Evolutionary conservation across 2,329 filamentous ascomycete genomes (phyloP), one percentile per base, ranked within the genome.

Genomic region (Venturia aucupariae): DNA sequence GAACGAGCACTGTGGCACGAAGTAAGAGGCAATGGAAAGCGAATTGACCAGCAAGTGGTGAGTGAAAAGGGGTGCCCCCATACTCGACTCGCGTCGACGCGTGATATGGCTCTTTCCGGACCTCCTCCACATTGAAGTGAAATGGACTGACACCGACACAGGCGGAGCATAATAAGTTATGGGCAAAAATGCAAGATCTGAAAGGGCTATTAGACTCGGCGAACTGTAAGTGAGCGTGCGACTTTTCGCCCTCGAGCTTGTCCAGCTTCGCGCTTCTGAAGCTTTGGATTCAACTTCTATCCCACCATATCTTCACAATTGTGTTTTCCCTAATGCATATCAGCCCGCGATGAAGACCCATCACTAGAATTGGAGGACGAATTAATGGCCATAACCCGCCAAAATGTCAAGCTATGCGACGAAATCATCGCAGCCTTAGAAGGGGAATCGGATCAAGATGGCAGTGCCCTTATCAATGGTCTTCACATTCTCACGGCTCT

Each of bases 1-100:
- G 79, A 81, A 70, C 73, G 78, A 39, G 73, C 77, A 19, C 70
- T 82, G 63, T 82, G 80, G 80, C 78, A 76, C 63, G 75, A 77
- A 65, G 79, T 82, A 65, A 75, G 75, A 62, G 72, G 74, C 51
- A 77, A 79, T 67, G 78, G 75, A 6, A 77, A 75, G 61, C 73
- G 77, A 57, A 76, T 80, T 35, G 79, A 81, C 65, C 70, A 69
- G 46, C 75, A 80, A 68, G 76, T 79, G 70, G 79, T 81, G 76
- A 73, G 78, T 70, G 35, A 32, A 35, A n/a, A 32, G 7, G 51
- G 8, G 19, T 13, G 3, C 17, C n/a, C 51, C 35, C 27, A n/a
- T 57, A 57, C 51, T 38, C 51, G 27, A 11, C 24, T 32, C 48
- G 48, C 24, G 48, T 30, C 48, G 17, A 32, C 48, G 48, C 48